These are phyloP conservation scores for Sisymbrium altissimum DNA, from an alignment of 345 rosid genomes.

Conservation along the genomic window DNA sequence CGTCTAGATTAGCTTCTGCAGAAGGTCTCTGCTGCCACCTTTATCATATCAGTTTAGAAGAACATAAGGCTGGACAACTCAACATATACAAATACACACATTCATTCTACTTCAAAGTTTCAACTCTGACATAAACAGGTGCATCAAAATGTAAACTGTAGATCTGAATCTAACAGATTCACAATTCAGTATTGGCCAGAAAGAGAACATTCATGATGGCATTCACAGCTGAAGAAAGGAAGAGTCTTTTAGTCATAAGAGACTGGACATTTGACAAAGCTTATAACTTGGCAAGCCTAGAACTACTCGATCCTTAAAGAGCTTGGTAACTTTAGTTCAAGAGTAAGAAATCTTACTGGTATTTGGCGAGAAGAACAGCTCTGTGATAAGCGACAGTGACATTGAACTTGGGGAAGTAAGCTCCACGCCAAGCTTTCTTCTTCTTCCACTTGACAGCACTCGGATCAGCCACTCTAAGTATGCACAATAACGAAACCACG, in stretches of 20 bases:
- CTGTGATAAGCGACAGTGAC: constrained; percentile 92
- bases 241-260: not conserved
- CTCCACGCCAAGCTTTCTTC: constrained; percentile 97
- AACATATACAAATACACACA: constrained; percentile 2
- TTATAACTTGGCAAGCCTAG: not conserved
- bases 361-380: constrained; percentile 80
- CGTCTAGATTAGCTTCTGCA: constrained; percentile 34
- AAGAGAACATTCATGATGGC: too few relatives aligned
- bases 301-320: not conserved
- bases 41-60: constrained; percentile 51
- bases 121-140: constrained; percentile 4
- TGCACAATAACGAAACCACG: constrained; percentile 71
- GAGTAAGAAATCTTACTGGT: constrained; percentile 45
- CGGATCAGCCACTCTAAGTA: constrained; percentile 67
- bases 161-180: not conserved
- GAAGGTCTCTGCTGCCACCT: constrained; percentile 78
- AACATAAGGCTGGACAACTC: constrained; percentile 35
- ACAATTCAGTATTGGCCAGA: not conserved
- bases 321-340: not conserved
- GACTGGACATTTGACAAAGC: constrained; percentile 1
- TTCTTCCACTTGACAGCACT: constrained; percentile 82
- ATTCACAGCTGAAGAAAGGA: not conserved
- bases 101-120: not conserved
- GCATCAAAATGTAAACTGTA: not conserved
- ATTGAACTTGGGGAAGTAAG: constrained; percentile 73